Evolutionary conservation across 148 eudicot genomes (phyloP), one percentile per base, ranked within the genome.

Genomic region (Nepenthes mirabilis): DNA sequence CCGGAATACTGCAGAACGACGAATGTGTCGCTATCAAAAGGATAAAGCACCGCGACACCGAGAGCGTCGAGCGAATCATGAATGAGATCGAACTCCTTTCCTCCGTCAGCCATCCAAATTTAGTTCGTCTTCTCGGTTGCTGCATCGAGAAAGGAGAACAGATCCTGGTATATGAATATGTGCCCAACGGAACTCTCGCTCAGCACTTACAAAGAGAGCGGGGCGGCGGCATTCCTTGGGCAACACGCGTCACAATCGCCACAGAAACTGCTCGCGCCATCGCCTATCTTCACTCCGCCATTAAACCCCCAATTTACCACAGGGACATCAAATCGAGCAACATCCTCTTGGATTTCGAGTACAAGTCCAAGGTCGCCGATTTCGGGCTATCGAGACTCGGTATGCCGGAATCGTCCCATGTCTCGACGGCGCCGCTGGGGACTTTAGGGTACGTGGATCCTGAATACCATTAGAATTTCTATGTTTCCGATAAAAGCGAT

Each of bases 361-460:
- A 62, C 72, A 74, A 77, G 37, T 61, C 89, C 1, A 86, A 86
- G 68, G 89, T 86, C 0, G 94, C 94, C 0, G 94, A 86, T 79
- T 86, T 86, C 59, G 94, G 94, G 7, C 81, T 86, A 13, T 86
- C 89, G 1, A 75, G 89, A 52, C 65, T 86, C 33, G 94, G 89
- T 33, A 47, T 83, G 69, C 53, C 73, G 1, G 94, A 83, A 45
- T 65, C 75, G 1, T 83, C 94, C 12, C 88, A 81, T 34, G 77
- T 86, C 59, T 86, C 86, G 2, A 86, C 94, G 0, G 84, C 86
- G 7, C 94, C 94, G 3, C 94, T 83, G 54, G 94, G 94, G 5
- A 86, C 94, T 10, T 88, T 89, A 0, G 94, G 94, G 3, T 86
- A 86, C 67, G 71, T 86, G 3, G 94, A 86, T 50, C 94, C 94